These are phyloP conservation scores for Ceratocystis ficicola DNA, from an alignment of 2,329 filamentous ascomycete genomes.

Conservation along the genomic window DNA sequence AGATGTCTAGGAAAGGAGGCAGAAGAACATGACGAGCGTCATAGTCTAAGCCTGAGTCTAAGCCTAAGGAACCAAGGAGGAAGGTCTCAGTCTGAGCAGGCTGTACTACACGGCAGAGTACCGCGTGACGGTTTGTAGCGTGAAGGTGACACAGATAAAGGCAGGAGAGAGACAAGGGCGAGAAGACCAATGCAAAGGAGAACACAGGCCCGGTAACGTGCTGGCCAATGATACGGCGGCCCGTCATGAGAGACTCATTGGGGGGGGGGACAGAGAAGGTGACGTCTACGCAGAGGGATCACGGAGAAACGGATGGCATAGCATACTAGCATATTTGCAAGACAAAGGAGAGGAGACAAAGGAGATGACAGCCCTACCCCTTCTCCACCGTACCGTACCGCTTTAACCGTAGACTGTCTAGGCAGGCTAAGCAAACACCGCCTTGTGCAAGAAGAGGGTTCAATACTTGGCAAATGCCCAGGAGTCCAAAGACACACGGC, in stretches of 20 bases:
- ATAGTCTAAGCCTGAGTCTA: slow-evolving; percentile 3
- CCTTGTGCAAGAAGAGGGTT: not conserved
- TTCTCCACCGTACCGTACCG: not conserved
- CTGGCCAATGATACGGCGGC: not conserved
- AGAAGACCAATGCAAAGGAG: not conserved
- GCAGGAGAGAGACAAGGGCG: not conserved
- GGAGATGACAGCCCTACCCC: not conserved
- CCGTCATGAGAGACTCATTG: too few relatives aligned
- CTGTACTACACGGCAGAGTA: not conserved
- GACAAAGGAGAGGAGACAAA: not conserved
- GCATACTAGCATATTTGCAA: too few relatives aligned
- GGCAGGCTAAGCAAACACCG: not conserved
- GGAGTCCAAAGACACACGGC: not conserved
- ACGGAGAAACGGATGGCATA: not conserved
- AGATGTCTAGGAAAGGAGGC: not conserved
- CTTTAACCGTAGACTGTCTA: not conserved
- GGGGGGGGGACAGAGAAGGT: too few relatives aligned
- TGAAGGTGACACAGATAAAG: not conserved
- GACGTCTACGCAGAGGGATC: not conserved
- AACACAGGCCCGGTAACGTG: not conserved
- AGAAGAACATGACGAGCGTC: not conserved
- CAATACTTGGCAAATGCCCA: not conserved
- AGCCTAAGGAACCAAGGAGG: not conserved
- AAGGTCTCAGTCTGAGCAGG: not conserved
- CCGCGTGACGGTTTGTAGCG: not conserved